phyloP scores from a whole-genome alignment of 2,329 filamentous ascomycete species.

The Cercospora beticola region DNA sequence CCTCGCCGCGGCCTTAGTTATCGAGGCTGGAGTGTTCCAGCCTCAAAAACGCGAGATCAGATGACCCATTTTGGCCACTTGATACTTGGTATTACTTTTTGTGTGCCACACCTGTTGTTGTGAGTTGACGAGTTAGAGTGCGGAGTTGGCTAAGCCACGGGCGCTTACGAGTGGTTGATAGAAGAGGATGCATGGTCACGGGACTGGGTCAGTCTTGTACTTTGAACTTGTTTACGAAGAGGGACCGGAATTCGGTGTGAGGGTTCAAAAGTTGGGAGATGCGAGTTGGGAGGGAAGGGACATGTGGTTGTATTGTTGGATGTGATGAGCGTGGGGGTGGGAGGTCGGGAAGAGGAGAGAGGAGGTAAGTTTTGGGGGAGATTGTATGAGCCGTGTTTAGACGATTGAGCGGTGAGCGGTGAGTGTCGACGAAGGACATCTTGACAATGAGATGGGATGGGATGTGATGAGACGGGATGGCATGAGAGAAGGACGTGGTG shows the following conservation, averaged over 20 bases:
- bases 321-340: not conserved
- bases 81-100: conserved; percentile 1
- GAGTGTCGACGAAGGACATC: not conserved
- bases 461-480: not conserved
- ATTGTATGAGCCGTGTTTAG: not conserved
- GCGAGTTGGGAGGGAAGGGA: not conserved
- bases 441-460: not conserved
- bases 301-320: not conserved
- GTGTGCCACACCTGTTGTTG: not conserved
- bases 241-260: no score
- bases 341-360: not conserved
- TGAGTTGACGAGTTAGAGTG: not conserved
- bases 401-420: not conserved
- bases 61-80: not conserved
- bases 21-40: not conserved
- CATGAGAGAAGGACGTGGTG: not conserved
- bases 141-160: not conserved
- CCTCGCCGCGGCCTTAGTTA: no score
- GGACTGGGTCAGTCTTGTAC: not conserved
- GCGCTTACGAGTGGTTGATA: not conserved
- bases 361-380: not conserved
- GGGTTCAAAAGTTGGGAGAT: not conserved
- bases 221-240: no score
- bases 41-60: not conserved
- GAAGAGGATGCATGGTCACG: not conserved